Percentiles rank a stretch among this genome's conserved stretches.
Evolutionary conservation across 192 early-diverging fungal species (phyloP).

Genomic region (Oehlia diaphana): DNA sequence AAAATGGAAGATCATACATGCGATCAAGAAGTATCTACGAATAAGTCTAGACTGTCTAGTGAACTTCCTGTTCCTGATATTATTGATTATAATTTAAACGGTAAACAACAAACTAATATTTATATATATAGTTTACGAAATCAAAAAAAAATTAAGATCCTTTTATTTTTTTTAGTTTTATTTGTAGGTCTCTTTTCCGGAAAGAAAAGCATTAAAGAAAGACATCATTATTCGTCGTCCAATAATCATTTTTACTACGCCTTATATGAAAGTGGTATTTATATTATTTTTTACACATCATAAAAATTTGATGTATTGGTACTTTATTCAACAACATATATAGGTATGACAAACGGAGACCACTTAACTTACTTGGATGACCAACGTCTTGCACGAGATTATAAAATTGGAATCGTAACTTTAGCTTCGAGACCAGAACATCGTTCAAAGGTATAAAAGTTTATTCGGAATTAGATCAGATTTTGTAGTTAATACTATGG

Average conservation of each 20-base stretch:
- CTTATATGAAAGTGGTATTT: conserved; percentile 57
- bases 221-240: conserved; percentile 71
- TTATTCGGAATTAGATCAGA: not conserved
- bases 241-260: conserved; percentile 74
- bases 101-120: not conserved
- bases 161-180: not conserved
- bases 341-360: conserved; percentile 36
- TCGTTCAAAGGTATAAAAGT: not conserved
- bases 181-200: conserved; percentile 63
- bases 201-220: conserved; percentile 50
- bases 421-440: conserved; percentile 51
- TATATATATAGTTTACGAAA: not conserved
- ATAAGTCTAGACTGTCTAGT: no score
- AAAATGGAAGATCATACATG: not conserved
- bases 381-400: conserved; percentile 41
- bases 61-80: conserved; percentile 34
- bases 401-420: conserved; percentile 66
- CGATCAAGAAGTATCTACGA: not conserved
- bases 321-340: not conserved
- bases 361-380: conserved; percentile 55
- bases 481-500: not conserved
- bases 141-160: not conserved
- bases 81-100: conserved; percentile 47
- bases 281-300: not conserved
- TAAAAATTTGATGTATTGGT: not conserved